A percentile compares a stretch with the other conserved stretches of the same genome.
Conservation (phyloP, 176 grass and related monocot species). For the Stipa capillata region DNA sequence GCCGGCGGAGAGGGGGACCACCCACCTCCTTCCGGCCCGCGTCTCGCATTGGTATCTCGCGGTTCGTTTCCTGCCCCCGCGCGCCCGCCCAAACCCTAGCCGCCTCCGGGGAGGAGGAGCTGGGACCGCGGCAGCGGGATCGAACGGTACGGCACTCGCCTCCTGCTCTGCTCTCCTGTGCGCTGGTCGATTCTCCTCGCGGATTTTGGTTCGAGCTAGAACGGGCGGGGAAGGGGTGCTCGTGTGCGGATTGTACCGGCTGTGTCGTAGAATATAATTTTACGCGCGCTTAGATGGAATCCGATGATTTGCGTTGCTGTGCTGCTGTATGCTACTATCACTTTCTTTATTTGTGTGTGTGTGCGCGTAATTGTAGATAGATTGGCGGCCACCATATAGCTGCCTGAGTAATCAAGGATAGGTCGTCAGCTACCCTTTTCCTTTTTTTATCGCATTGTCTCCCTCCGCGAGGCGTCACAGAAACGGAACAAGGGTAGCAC, state of each 20-base stretch:
- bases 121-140: background rate
- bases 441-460: background rate
- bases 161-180: background rate
- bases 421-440: background rate
- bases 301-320: background rate
- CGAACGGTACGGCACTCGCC: background rate
- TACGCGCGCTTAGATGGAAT: background rate
- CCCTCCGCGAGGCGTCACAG: background rate
- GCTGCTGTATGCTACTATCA: too few relatives aligned
- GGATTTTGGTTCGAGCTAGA: background rate
- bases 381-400: background rate
- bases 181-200: background rate
- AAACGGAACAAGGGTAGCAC: background rate
- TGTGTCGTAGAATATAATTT: background rate
- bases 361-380: background rate
- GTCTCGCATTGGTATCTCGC: constrained; percentile 42
- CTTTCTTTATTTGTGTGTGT: too few relatives aligned
- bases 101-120: background rate
- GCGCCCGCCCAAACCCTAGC: background rate
- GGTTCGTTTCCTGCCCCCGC: background rate
- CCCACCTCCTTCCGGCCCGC: background rate
- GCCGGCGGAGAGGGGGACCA: background rate
- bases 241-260: background rate
- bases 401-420: background rate
- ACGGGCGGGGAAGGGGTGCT: background rate